Evolutionary conservation across 257 asterid species (phyloP).

Genomic region (Forsythia viridissima): DNA sequence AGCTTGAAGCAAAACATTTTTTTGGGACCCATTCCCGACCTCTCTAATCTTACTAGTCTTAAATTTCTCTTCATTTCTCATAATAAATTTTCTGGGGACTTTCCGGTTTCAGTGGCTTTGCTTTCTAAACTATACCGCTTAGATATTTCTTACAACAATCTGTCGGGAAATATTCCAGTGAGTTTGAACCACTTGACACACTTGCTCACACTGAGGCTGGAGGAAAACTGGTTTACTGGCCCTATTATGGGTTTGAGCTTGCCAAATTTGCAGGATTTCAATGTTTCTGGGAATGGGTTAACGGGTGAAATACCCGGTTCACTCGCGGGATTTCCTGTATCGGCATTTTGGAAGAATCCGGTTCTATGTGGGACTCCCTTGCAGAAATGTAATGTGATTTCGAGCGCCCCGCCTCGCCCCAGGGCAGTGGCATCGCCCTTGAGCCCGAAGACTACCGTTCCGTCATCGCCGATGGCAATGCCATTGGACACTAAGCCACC

Average conservation of each 20-base stretch:
- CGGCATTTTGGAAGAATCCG: constrained; percentile 52
- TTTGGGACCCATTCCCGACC: constrained; percentile 68
- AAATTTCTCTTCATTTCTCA: constrained; percentile 65
- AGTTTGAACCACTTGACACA: constrained; percentile 43
- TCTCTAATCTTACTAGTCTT: constrained; percentile 56
- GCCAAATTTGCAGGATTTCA: constrained; percentile 67
- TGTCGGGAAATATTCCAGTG: constrained; percentile 59
- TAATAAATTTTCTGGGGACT: constrained; percentile 64
- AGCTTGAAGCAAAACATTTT: constrained; percentile 65
- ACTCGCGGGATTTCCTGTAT: constrained; percentile 50
- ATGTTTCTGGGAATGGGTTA: constrained; percentile 62
- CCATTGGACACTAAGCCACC: constrained; percentile 45
- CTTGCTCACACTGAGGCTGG: constrained; percentile 66
- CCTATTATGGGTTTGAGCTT: constrained; percentile 42
- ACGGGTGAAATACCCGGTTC: constrained; percentile 57
- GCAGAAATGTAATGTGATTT: constrained; percentile 37
- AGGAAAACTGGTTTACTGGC: constrained; percentile 62
- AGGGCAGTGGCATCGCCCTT: no score
- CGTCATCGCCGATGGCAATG: constrained; percentile 59
- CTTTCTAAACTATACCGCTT: constrained; percentile 61
- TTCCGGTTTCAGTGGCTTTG: constrained; percentile 45
- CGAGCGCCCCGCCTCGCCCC: constrained; percentile 35
- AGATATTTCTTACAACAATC: constrained; percentile 69
- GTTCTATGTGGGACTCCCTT: constrained; percentile 69
- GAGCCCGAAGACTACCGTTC: constrained; percentile 40